Conservation (phyloP, 768 basidiomycete species). For the Tulasnella sp. region DNA sequence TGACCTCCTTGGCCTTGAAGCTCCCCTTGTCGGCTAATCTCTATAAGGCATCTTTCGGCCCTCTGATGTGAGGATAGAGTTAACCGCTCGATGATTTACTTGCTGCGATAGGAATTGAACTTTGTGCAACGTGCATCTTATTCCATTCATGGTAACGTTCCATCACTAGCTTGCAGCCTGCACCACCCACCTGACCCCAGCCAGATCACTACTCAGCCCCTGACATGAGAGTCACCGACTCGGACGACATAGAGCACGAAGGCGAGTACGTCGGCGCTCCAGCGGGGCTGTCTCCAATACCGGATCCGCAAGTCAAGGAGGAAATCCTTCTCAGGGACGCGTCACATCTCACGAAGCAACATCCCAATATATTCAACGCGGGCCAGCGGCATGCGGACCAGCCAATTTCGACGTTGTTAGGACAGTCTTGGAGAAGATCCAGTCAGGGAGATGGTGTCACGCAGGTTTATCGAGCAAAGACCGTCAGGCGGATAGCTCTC, state of each 20-base stretch:
- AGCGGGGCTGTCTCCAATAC: neutral
- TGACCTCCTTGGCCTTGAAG: neutral
- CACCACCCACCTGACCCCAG: neutral
- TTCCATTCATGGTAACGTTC: too few relatives aligned
- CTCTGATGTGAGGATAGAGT: neutral
- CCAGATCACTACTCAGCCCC: neutral
- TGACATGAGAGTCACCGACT: neutral
- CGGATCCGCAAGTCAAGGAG: neutral
- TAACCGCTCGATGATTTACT: neutral
- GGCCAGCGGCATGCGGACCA: conserved; percentile 53
- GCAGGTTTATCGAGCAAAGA: conserved; percentile 33
- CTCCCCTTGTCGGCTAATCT: neutral
- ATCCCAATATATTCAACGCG: conserved; percentile 48
- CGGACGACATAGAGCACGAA: neutral
- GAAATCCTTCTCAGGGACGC: neutral
- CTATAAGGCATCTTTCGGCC: neutral
- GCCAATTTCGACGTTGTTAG: conserved; percentile 60
- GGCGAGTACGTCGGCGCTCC: neutral
- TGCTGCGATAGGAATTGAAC: neutral
- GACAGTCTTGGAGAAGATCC: conserved; percentile 38
- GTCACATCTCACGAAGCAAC: conserved; percentile 36
- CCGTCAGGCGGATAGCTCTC: neutral
- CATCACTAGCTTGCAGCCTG: neutral
- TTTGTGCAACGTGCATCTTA: neutral
- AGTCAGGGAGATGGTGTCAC: conserved; percentile 32